These are phyloP conservation scores for Proliferodiscus dingleyae DNA, from an alignment of 2,329 filamentous ascomycete genomes.

Conservation along the genomic window DNA sequence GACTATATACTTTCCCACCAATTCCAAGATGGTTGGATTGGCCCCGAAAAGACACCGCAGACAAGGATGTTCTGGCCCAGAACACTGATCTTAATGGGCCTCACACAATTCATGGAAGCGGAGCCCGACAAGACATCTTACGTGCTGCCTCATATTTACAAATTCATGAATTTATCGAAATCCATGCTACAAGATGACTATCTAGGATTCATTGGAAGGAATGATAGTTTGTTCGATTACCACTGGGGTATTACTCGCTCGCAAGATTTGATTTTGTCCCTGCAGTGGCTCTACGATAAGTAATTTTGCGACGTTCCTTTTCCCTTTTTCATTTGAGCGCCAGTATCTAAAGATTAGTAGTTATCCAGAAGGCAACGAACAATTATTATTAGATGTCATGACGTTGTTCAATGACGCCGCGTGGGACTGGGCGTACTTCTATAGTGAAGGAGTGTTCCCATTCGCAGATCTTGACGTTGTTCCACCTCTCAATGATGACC, in stretches of 20 bases:
- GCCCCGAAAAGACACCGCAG: constrained; percentile 42
- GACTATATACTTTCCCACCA: constrained; percentile 46
- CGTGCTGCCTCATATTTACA: constrained; percentile 11
- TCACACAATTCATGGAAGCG: constrained; percentile 37
- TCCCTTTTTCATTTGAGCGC: background rate
- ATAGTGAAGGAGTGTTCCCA: constrained; percentile 19
- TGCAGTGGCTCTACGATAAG: constrained; percentile 35
- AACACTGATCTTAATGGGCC: constrained; percentile 5
- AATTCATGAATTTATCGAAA: constrained; percentile 46
- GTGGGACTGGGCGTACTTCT: constrained; percentile 22
- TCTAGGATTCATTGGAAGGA: constrained; percentile 43
- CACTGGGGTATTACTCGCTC: constrained; percentile 13
- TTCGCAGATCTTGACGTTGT: constrained; percentile 6
- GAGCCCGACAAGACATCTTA: constrained; percentile 26
- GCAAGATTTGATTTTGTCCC: constrained; percentile 29
- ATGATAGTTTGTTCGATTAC: constrained; percentile 36
- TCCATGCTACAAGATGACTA: constrained; percentile 50
- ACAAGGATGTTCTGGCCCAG: constrained; percentile 19
- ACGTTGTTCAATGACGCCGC: constrained; percentile 17
- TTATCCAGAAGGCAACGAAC: constrained; percentile 21
- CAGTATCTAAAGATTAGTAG: background rate
- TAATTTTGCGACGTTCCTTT: background rate
- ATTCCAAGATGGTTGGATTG: constrained; percentile 52
- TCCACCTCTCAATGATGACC: constrained; percentile 6
- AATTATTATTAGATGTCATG: constrained; percentile 31